phyloP scores from a whole-genome alignment of 2,329 filamentous ascomycete genomes.

The Phaeomoniella chlamydospora region DNA sequence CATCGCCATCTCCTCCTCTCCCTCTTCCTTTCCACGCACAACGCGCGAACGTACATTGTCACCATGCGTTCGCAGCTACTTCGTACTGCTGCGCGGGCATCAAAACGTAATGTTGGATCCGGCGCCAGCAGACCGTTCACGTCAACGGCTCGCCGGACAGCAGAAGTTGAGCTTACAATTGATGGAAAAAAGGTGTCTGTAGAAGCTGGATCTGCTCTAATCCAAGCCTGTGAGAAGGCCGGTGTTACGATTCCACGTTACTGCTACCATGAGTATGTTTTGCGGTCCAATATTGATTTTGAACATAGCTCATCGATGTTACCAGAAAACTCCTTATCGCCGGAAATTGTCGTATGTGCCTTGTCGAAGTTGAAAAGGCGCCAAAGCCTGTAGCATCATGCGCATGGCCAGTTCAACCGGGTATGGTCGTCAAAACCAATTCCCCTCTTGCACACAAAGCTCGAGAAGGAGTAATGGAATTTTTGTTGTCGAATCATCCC shows the following conservation, averaged over 20 bases:
- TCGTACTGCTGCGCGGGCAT: conserved; percentile 42
- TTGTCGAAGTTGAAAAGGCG: conserved; percentile 92
- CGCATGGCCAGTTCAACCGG: conserved; percentile 95
- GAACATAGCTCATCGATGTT: conserved; percentile 1
- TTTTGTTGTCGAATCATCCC: conserved; percentile 88
- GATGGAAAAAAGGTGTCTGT: conserved; percentile 98
- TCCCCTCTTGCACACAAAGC: conserved; percentile 94
- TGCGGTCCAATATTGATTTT: conserved; percentile 10
- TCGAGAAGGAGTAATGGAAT: conserved; percentile 98
- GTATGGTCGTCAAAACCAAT: conserved; percentile 98
- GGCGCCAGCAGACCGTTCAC: conserved; percentile 65
- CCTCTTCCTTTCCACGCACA: conserved; percentile 2
- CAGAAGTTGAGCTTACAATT: conserved; percentile 94
- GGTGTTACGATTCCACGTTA: conserved; percentile 87
- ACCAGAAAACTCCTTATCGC: conserved; percentile 91
- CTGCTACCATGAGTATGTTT: conserved; percentile 87
- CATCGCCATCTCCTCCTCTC: conserved; percentile 7
- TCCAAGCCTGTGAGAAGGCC: conserved; percentile 98
- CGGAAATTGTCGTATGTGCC: conserved; percentile 98
- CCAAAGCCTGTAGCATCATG: conserved; percentile 97
- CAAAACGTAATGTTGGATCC: conserved; percentile 34
- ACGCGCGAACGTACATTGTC: conserved; percentile 6
- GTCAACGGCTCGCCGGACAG: conserved; percentile 61
- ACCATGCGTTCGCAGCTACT: conserved; percentile 52
- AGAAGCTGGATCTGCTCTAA: conserved; percentile 92